Evolutionary conservation across 1,139 yeast species (phyloP), one percentile per base, ranked within the genome.

Genomic region (Suhomyces atakaporum): DNA sequence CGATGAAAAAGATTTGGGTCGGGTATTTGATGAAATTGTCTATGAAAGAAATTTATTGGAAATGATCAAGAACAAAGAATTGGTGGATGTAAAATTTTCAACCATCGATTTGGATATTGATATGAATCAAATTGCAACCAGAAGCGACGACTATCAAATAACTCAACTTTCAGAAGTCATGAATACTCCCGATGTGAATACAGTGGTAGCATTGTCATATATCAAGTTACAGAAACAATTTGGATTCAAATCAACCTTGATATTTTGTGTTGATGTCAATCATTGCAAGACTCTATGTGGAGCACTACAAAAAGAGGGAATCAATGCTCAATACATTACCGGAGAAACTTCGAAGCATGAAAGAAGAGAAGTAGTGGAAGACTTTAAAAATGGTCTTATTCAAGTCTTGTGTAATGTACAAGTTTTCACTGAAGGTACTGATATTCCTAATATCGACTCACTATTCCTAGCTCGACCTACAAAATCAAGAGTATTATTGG

Each of bases 401-500:
- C 79, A 84, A 3, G 95, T 92, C 0, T 61, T 90, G 19, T 76
- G 94, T 59, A 92, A 92, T 53, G 95, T 96, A 53, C 88, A 84
- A 16, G 88, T 90, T 3, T 84, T 90, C 49, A 90, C 96, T 0
- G 98, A 92, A 58, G 98, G 98, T 0, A 88, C 97, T 0, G 97
- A 90, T 60, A 82, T 90, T 15, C 97, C 97, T 2, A 82, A 83
- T 45, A 84, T 90, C 39, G 97, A 90, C 54, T 82, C 89, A 18
- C 64, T 90, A 7, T 66, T 90, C 31, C 62, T 90, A 22, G 85
- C 88, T 4, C 65, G 97, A 27, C 97, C 97, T 1, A 86, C 97
- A 0, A 73, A 73, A 42, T 88, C 97, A 1, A 63, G 80, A 22
- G 77, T 85, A 0, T 62, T 89, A 31, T 60, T 88, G 30, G 74